These are phyloP conservation scores for Boletus hoseneyae DNA, from an alignment of 1,284 basidiomycete species.

Conservation along the genomic window DNA sequence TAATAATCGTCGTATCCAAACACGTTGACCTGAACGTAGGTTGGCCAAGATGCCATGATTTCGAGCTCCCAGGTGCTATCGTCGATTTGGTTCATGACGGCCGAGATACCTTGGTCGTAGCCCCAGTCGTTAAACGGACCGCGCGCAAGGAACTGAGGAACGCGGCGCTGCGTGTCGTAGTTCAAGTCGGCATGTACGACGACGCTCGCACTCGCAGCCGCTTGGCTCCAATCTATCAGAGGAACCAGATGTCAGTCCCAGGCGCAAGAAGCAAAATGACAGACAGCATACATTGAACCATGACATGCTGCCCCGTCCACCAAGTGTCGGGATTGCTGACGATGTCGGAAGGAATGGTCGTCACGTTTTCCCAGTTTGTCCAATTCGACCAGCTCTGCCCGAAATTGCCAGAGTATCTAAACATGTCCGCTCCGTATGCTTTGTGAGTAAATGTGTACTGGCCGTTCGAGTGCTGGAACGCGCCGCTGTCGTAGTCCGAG, in stretches of 20 bases:
- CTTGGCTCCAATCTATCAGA: constrained; percentile 67
- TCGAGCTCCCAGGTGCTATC: constrained; percentile 75
- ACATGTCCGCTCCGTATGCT: constrained; percentile 82
- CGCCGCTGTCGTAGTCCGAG: constrained; percentile 67
- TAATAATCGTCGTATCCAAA: constrained; percentile 87
- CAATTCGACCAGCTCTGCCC: constrained; percentile 83
- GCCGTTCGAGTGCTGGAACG: constrained; percentile 59
- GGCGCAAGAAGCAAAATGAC: neutral
- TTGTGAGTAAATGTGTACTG: constrained; percentile 76
- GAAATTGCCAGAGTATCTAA: constrained; percentile 84
- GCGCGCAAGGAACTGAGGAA: constrained; percentile 82
- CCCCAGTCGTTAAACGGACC: constrained; percentile 91
- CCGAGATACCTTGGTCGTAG: constrained; percentile 75
- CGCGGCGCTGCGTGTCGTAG: constrained; percentile 63
- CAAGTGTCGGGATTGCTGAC: constrained; percentile 59
- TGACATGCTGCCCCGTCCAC: constrained; percentile 83
- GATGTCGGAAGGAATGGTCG: constrained; percentile 54
- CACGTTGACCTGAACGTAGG: constrained; percentile 83
- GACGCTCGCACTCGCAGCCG: constrained; percentile 57
- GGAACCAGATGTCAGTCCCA: constrained; percentile 2
- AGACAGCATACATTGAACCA: constrained; percentile 72
- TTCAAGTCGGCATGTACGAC: constrained; percentile 76
- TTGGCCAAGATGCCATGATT: constrained; percentile 86
- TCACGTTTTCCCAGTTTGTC: constrained; percentile 72
- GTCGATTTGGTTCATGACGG: constrained; percentile 59